phyloP scores from a whole-genome alignment of 2,329 filamentous ascomycete species.

The Alternaria sp. region DNA sequence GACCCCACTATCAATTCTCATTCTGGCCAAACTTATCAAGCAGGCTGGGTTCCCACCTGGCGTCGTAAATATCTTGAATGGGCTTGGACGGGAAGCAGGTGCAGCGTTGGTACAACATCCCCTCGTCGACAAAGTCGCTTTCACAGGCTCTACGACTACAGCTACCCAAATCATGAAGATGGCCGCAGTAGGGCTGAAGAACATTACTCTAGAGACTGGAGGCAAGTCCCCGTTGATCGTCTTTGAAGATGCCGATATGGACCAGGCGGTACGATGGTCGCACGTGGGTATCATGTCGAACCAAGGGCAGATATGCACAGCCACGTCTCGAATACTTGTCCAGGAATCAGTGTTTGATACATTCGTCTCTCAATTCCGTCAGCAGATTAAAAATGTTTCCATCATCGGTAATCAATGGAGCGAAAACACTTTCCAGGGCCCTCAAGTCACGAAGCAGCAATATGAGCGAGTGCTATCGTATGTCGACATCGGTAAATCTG shows the following conservation, averaged over 20 bases:
- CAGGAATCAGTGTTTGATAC: constrained; percentile 65
- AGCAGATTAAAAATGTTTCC: constrained; percentile 12
- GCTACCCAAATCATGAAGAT: constrained; percentile 67
- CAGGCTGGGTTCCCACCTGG: constrained; percentile 65
- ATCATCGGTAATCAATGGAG: constrained; percentile 52
- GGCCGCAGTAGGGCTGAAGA: constrained; percentile 61
- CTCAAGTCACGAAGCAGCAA: constrained; percentile 57
- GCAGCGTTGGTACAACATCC: constrained; percentile 70
- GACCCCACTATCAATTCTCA: constrained; percentile 58
- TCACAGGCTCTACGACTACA: constrained; percentile 76
- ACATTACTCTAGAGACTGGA: constrained; percentile 66
- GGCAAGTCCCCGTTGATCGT: constrained; percentile 65
- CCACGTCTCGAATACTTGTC: constrained; percentile 63
- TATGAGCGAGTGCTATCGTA: constrained; percentile 55
- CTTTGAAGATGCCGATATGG: constrained; percentile 64
- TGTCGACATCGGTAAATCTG: constrained; percentile 55
- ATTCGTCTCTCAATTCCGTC: constrained; percentile 58
- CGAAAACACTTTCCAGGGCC: constrained; percentile 54
- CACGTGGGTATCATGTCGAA: constrained; percentile 66
- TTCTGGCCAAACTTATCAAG: constrained; percentile 62
- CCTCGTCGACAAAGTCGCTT: constrained; percentile 76
- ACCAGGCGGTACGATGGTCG: constrained; percentile 70
- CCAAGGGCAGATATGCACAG: constrained; percentile 65
- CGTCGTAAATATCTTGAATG: constrained; percentile 58
- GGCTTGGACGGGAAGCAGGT: constrained; percentile 68